phyloP scores from a whole-genome alignment of 108 stramenopile species.

The Epithemia pelagica region DNA sequence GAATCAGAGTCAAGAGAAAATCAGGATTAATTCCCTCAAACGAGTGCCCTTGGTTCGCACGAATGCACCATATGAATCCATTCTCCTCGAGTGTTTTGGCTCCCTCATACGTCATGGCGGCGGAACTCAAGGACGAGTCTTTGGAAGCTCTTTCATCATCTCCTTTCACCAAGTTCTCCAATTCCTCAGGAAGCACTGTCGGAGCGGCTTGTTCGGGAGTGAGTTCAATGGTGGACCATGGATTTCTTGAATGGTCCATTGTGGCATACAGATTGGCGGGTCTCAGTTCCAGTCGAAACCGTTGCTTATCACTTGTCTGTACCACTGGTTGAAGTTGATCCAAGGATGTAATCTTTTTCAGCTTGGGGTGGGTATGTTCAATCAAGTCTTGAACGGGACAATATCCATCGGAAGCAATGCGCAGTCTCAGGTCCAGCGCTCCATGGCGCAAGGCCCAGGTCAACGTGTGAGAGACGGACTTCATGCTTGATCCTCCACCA shows the following conservation, averaged over 20 bases:
- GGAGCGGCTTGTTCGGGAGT: neutral
- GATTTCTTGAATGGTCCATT: neutral
- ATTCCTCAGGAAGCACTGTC: neutral
- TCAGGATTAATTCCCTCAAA: slow-evolving; percentile 41
- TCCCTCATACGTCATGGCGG: neutral
- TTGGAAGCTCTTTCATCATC: neutral
- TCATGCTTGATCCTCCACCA: neutral
- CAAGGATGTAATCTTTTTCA: slow-evolving; percentile 15
- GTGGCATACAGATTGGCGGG: slow-evolving; percentile 15
- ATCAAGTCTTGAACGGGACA: slow-evolving; percentile 56
- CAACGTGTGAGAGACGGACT: slow-evolving; percentile 27
- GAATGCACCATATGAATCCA: slow-evolving; percentile 49
- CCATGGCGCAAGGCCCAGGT: slow-evolving; percentile 68
- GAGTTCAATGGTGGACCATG: neutral
- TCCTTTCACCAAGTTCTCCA: neutral
- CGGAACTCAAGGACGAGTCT: neutral
- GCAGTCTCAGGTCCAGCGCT: slow-evolving; percentile 52
- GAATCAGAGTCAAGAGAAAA: slow-evolving; percentile 36
- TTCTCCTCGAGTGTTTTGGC: neutral
- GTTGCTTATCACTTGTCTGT: slow-evolving; percentile 56
- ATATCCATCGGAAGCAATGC: slow-evolving; percentile 57
- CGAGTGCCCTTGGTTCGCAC: slow-evolving; percentile 84
- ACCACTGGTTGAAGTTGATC: slow-evolving; percentile 54
- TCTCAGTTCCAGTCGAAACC: slow-evolving; percentile 45
- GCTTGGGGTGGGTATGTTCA: slow-evolving; percentile 37